phyloP scores from a whole-genome alignment of 148 eudicot species.

The Silene latifolia region DNA sequence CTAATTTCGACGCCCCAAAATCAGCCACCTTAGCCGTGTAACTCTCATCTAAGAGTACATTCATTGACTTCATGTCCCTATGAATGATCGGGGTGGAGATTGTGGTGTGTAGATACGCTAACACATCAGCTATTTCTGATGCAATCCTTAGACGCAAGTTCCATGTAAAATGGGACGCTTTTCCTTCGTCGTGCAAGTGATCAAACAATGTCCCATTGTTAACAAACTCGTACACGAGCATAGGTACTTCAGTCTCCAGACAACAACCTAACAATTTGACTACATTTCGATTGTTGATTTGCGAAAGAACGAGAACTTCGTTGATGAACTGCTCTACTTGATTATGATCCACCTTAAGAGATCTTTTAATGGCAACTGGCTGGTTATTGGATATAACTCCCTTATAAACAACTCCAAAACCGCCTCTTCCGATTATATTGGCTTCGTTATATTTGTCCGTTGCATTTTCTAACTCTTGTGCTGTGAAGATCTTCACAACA shows the following conservation, averaged over 20 bases:
- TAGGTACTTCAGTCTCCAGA: slow-evolving; percentile 22
- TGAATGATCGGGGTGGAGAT: slow-evolving; percentile 25
- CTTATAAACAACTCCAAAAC: slow-evolving; percentile 14
- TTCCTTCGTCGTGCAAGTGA: slow-evolving; percentile 18
- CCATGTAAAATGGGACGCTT: slow-evolving; percentile 6
- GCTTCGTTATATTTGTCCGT: slow-evolving; percentile 18
- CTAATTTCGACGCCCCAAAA: slow-evolving; percentile 27
- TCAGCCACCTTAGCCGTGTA: slow-evolving; percentile 27
- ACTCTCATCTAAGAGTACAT: slow-evolving; percentile 19
- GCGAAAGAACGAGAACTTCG: slow-evolving; percentile 18
- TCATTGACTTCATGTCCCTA: slow-evolving; percentile 26
- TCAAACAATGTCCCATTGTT: slow-evolving; percentile 25
- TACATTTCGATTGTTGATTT: slow-evolving; percentile 22
- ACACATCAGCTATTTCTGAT: slow-evolving; percentile 21
- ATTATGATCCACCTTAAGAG: slow-evolving; percentile 11
- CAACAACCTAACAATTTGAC: slow-evolving; percentile 27
- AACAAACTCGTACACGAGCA: slow-evolving; percentile 24
- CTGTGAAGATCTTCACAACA: slow-evolving; percentile 4
- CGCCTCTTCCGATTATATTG: slow-evolving; percentile 20
- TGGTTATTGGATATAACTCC: slow-evolving; percentile 1
- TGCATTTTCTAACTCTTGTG: slow-evolving; percentile 16
- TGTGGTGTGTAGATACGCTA: slow-evolving; percentile 26
- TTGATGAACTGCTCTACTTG: slow-evolving; percentile 29
- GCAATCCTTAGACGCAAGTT: slow-evolving; percentile 19
- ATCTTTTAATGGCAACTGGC: slow-evolving; percentile 24